Conservation (phyloP, 352 stramenopile genomes). For the Saprolegnia diclina region DNA sequence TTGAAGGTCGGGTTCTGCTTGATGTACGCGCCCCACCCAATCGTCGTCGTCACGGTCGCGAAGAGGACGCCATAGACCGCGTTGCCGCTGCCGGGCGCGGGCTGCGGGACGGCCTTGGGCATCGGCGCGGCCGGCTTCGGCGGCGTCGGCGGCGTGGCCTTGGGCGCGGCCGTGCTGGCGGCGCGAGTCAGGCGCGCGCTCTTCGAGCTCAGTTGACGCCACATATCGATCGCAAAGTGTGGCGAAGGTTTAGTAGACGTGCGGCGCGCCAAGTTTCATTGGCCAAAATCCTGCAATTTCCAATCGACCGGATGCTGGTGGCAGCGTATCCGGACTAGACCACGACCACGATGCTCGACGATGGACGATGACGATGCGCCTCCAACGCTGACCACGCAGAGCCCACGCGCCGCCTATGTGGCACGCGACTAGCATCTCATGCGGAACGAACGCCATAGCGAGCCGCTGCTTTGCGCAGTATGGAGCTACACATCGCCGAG, state of each 20-base stretch:
- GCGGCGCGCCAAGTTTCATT: neutral
- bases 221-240: conserved; percentile 2
- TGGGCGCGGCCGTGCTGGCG: conserved; percentile 2
- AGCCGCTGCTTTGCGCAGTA: too few species aligned
- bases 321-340: too few species aligned
- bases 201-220: conserved; percentile 8
- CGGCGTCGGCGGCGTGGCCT: conserved; percentile 22
- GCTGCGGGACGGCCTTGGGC: conserved; percentile 15
- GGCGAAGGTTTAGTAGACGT: neutral
- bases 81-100: neutral
- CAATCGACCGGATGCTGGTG: too few species aligned
- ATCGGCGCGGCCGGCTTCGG: neutral
- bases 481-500: too few species aligned
- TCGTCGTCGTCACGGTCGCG: conserved; percentile 38
- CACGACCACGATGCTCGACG: too few species aligned
- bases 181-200: neutral
- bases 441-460: too few species aligned
- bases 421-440: too few species aligned
- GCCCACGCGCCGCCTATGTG: too few species aligned
- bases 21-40: conserved; percentile 54
- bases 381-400: too few species aligned
- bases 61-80: conserved; percentile 31
- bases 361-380: too few species aligned
- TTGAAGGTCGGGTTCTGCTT: conserved; percentile 79
- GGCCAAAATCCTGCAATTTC: neutral